These are phyloP conservation scores for Astraeus odoratus DNA, from an alignment of 768 basidiomycete genomes.

Conservation along the genomic window DNA sequence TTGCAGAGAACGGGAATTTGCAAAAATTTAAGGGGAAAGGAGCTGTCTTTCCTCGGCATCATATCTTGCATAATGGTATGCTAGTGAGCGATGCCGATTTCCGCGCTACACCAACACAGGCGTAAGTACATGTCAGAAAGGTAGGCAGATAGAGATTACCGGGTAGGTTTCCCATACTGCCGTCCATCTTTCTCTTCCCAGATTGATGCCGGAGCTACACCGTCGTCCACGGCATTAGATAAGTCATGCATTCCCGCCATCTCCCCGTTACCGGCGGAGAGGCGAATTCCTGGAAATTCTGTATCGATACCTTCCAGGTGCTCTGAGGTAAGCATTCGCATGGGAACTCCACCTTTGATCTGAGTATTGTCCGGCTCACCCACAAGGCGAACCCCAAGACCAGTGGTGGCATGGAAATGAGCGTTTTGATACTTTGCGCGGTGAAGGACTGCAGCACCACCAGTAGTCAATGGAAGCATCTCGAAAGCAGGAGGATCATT, in stretches of 20 bases:
- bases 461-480: not conserved
- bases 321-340: conserved; percentile 14
- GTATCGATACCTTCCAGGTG: conserved; percentile 1
- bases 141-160: not conserved
- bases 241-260: too few species aligned
- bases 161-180: not conserved
- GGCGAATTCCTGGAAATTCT: too few species aligned
- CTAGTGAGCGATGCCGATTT: not conserved
- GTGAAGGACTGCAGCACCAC: not conserved
- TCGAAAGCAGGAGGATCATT: not conserved
- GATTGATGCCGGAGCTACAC: not conserved
- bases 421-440: conserved; percentile 12
- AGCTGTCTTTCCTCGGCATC: too few species aligned
- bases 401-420: not conserved
- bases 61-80: too few species aligned
- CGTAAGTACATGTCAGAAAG: not conserved
- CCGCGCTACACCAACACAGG: not conserved
- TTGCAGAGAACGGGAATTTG: too few species aligned
- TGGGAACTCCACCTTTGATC: too few species aligned
- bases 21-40: not conserved
- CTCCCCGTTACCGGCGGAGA: too few species aligned
- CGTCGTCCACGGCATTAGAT: too few species aligned
- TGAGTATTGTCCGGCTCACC: not conserved
- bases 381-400: not conserved
- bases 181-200: not conserved